These are phyloP conservation scores for Yarrowia sp. DNA, from an alignment of 805 yeast genomes.

Conservation along the genomic window DNA sequence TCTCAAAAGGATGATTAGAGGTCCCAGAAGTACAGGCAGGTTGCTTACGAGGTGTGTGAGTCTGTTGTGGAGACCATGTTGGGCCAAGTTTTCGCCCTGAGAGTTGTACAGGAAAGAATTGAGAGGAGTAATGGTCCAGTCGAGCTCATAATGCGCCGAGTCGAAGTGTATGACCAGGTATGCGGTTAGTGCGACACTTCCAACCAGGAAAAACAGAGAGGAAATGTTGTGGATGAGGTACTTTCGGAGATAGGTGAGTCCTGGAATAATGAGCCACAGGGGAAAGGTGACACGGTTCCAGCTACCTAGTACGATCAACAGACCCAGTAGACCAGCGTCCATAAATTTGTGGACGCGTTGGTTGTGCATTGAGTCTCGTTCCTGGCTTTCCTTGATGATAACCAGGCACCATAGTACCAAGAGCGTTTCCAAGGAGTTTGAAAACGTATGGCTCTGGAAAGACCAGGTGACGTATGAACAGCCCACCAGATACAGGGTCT, in stretches of 20 bases:
- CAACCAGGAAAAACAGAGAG: slow-evolving; percentile 38
- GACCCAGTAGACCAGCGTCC: slow-evolving; percentile 49
- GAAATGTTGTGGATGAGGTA: slow-evolving; percentile 44
- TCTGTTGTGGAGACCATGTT: slow-evolving; percentile 81
- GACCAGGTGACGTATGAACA: slow-evolving; percentile 70
- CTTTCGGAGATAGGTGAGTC: slow-evolving; percentile 44
- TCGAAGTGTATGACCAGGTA: slow-evolving; percentile 51
- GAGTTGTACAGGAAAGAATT: slow-evolving; percentile 76
- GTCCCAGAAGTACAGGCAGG: slow-evolving; percentile 80
- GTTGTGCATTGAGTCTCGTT: slow-evolving; percentile 30
- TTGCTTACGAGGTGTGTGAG: slow-evolving; percentile 74
- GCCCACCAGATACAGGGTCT: slow-evolving; percentile 44
- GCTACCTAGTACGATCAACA: slow-evolving; percentile 58
- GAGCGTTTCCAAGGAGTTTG: slow-evolving; percentile 73
- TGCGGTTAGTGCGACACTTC: slow-evolving; percentile 43
- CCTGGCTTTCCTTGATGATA: slow-evolving; percentile 45
- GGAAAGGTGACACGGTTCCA: slow-evolving; percentile 86
- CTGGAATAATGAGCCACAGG: slow-evolving; percentile 70
- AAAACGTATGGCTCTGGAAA: slow-evolving; percentile 82
- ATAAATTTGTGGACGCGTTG: slow-evolving; percentile 35
- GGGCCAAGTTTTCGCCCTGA: slow-evolving; percentile 53
- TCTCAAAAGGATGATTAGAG: slow-evolving; percentile 53
- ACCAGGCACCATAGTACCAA: slow-evolving; percentile 52
- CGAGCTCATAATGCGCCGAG: slow-evolving; percentile 44
- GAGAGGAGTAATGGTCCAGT: slow-evolving; percentile 62